Evolutionary conservation across 306 rosid genomes (phyloP).

Genomic region (Aeschynomene evenia): DNA sequence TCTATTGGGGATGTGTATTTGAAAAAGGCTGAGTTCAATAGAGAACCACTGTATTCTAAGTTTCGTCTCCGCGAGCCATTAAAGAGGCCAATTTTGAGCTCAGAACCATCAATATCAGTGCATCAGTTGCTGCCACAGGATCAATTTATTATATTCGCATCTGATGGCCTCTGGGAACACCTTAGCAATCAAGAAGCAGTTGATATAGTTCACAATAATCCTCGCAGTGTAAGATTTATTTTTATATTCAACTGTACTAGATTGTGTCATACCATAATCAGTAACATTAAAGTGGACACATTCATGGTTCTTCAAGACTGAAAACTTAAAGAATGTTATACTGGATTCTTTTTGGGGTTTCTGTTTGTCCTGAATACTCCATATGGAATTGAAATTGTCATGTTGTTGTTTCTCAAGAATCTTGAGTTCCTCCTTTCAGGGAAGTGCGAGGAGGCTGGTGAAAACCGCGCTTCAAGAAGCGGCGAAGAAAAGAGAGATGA

Average conservation of each 20-base stretch:
- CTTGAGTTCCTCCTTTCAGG: constrained; percentile 60
- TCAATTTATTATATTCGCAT: constrained; percentile 83
- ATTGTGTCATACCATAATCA: constrained; percentile 4
- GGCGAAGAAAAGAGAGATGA: constrained; percentile 99
- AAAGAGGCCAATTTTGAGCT: constrained; percentile 69
- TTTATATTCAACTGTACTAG: constrained; percentile 11
- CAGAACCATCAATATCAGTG: constrained; percentile 72
- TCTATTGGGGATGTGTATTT: constrained; percentile 90
- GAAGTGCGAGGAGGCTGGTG: constrained; percentile 89
- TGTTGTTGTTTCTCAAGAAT: not conserved
- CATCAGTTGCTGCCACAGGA: constrained; percentile 71
- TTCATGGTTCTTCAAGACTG: not conserved
- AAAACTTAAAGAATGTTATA: not conserved
- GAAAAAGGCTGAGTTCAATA: constrained; percentile 84
- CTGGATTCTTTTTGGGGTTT: not conserved
- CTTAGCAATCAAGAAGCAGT: constrained; percentile 94
- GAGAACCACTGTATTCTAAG: constrained; percentile 75
- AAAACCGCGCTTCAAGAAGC: constrained; percentile 83
- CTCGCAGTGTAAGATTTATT: constrained; percentile 54
- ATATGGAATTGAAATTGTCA: not conserved
- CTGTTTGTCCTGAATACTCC: not conserved
- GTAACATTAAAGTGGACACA: not conserved
- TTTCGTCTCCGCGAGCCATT: constrained; percentile 77
- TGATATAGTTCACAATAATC: constrained; percentile 76
- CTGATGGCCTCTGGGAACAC: constrained; percentile 98